Base-by-base conservation (phyloP, 305 asterid genomes). In the Fraxinus baroniana region DNA sequence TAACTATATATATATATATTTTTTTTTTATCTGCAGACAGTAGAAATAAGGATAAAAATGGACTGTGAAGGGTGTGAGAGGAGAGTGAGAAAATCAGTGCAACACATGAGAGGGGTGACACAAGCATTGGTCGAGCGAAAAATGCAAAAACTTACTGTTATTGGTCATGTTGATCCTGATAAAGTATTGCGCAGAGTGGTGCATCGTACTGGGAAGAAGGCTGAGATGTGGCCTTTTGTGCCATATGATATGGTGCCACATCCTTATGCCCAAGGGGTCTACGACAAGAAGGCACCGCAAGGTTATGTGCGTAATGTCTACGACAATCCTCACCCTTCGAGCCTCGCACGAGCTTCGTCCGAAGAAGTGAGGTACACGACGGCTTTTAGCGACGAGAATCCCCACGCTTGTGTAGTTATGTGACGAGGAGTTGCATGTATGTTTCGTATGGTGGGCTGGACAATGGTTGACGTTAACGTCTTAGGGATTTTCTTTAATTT, bases 221-320 rank as follows among this genome's bases (percentile, higher is more conserved):
- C 87, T 0, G 92, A 91, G 85, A 89, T 87, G 12, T 94, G 98
- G 98, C 98, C 97, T 1, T 93, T 89, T 37, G 89, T 94, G 1
- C 94, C 97, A 0, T 90, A 88, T 83, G 91, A 90, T 3, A 84
- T 85, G 85, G 87, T 91, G 4, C 94, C 95, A 0, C 97, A 92
- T 71, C 98, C 98, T 0, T 94, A 91, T 62, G 95, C 89, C 2
- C 90, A 92, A 6, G 97, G 95, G 0, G 97, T 91, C n/a, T 93
- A 93, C 71, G 98, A 93, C 87, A 91, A 85, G 91, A 94, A 89
- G 80, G 98, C 98, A 15, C 98, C 98, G 15, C 79, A 91, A 0
- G 90, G 91, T 2, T 87, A 78, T 7, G 91, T 89, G 1, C 82
- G 89, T 4, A 87, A 85, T 37, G 82, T 18, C 17, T 36, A 41